phyloP scores from a whole-genome alignment of 306 rosid species.

The Parietaria judaica region DNA sequence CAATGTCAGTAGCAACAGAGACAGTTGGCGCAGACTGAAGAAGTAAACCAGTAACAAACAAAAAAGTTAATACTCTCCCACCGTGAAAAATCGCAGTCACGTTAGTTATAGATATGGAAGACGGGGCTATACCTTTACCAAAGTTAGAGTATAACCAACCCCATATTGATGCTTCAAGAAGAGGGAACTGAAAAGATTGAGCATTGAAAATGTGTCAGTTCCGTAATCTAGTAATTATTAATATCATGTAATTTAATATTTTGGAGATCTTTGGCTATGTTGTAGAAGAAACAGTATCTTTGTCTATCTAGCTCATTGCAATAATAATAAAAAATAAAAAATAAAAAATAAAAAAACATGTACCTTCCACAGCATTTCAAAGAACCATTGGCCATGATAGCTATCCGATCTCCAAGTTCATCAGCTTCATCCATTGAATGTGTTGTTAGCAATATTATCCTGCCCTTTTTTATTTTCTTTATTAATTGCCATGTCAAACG shows the following conservation, averaged over 20 bases:
- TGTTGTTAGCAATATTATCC: conserved; percentile 89
- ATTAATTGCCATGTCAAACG: conserved; percentile 97
- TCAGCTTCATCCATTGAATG: conserved; percentile 99
- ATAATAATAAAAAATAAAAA: too few relatives aligned
- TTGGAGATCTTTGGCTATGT: too few relatives aligned
- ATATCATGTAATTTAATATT: background rate
- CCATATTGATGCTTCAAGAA: conserved; percentile 95
- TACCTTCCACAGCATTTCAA: conserved; percentile 97
- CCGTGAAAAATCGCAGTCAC: conserved; percentile 8
- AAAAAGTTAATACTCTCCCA: conserved; percentile 20
- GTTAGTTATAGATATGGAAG: conserved; percentile 14
- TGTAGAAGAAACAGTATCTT: too few relatives aligned
- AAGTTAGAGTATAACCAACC: conserved; percentile 90
- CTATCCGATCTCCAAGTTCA: conserved; percentile 92
- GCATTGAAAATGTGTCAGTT: conserved; percentile 1
- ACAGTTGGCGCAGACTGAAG: conserved; percentile 81
- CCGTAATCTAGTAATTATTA: background rate
- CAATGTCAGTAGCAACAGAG: conserved; percentile 80
- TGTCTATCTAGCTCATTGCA: too few relatives aligned
- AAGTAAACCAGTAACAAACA: conserved; percentile 9
- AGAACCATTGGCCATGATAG: conserved; percentile 97
- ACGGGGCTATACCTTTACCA: conserved; percentile 64
- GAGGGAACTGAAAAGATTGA: conserved; percentile 54
- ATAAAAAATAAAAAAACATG: background rate
- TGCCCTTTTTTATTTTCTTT: conserved; percentile 79